A percentile compares a stretch with the other conserved stretches of the same genome.
These are phyloP conservation scores for Erysimum cheiri DNA, from an alignment of 441 rosid species.

Conservation along the genomic window DNA sequence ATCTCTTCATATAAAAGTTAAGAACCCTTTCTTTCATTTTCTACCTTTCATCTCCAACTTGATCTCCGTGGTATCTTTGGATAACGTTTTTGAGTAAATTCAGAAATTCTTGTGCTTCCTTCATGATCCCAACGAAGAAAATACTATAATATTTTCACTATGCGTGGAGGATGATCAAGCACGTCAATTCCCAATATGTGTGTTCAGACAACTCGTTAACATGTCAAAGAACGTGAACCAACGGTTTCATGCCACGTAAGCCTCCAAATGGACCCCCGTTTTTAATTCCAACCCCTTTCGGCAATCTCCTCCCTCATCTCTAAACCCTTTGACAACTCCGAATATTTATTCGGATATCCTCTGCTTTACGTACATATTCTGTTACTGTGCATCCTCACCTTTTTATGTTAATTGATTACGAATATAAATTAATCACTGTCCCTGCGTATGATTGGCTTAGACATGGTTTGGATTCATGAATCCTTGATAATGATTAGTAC, in stretches of 20 bases:
- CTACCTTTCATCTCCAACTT: constrained; percentile 12
- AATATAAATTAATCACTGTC: background rate
- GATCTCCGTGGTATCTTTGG: constrained; percentile 30
- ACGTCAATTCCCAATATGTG: constrained; percentile 37
- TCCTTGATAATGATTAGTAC: constrained; percentile 34
- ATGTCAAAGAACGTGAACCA: constrained; percentile 44
- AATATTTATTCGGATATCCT: constrained; percentile 23
- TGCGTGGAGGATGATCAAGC: constrained; percentile 42
- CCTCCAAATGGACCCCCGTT: constrained; percentile 19
- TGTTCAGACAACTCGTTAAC: constrained; percentile 36
- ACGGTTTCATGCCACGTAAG: constrained; percentile 41
- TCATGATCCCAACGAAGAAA: constrained; percentile 23
- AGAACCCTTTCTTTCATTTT: background rate
- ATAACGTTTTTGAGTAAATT: constrained; percentile 33
- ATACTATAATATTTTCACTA: constrained; percentile 10
- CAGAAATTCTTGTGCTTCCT: constrained; percentile 28
- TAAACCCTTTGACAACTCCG: constrained; percentile 19
- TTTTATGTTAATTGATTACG: background rate
- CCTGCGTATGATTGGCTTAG: constrained; percentile 22
- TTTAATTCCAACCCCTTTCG: constrained; percentile 29
- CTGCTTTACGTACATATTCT: constrained; percentile 12
- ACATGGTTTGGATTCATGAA: constrained; percentile 40
- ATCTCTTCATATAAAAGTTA: constrained; percentile 6
- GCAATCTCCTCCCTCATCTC: constrained; percentile 35
- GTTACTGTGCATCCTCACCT: constrained; percentile 5